phyloP scores from a whole-genome alignment of 73 alveolate genomes.

The Symbiodinium pilosum region DNA sequence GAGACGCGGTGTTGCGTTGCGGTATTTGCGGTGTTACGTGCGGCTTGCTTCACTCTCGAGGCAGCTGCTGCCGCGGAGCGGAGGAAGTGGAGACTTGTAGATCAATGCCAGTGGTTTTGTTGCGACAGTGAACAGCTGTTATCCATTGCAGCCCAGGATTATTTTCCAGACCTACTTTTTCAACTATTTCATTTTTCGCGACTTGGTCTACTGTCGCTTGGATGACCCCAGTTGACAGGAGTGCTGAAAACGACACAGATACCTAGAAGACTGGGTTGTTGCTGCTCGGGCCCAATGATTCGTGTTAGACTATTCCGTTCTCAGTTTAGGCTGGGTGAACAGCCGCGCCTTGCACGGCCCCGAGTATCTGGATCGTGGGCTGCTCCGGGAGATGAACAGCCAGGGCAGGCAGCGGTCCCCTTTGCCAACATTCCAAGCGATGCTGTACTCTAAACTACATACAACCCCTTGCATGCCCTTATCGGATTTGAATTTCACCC shows the following conservation, averaged over 20 bases:
- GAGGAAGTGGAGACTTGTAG: constrained; percentile 61
- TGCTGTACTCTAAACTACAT: too few species aligned
- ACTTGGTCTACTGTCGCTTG: constrained; percentile 70
- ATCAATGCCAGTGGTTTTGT: not conserved
- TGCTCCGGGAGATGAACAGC: constrained; percentile 36
- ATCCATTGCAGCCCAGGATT: not conserved
- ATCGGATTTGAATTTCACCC: too few species aligned
- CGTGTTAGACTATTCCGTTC: too few species aligned
- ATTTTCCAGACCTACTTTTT: constrained; percentile 71
- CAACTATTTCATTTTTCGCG: constrained; percentile 82
- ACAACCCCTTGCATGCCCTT: too few species aligned
- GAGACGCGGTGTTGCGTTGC: too few species aligned
- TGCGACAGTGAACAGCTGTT: not conserved
- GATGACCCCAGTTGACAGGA: too few species aligned
- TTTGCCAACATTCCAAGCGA: too few species aligned
- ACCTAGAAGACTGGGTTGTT: too few species aligned
- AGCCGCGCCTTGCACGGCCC: constrained; percentile 79
- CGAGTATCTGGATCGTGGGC: constrained; percentile 85
- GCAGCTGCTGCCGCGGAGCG: constrained; percentile 81
- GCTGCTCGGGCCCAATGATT: too few species aligned
- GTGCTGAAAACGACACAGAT: too few species aligned
- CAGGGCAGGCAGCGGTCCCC: constrained; percentile 35
- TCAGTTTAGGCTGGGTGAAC: constrained; percentile 94
- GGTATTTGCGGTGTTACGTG: too few species aligned
- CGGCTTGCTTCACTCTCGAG: not conserved